Evolutionary conservation across 2,329 filamentous ascomycete species (phyloP), one percentile per base, ranked within the genome.

Genomic region (Macroventuria anomochaeta): DNA sequence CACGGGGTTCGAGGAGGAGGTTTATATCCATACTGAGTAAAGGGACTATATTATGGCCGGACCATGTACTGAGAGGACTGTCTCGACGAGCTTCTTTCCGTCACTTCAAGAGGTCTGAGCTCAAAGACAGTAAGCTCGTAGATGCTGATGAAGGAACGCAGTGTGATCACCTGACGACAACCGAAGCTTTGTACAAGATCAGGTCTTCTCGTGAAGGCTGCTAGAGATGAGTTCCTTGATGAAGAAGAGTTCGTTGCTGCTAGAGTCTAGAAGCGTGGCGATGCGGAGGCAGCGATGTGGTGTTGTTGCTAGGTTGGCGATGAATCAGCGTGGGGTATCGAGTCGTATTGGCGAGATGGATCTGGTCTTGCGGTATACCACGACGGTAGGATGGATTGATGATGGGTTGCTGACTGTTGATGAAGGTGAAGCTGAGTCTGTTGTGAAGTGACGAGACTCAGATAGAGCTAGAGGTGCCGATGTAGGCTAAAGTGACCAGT

Each of bases 21-120:
- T 90, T 86, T 89, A 96, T 96, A 93, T 96, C 92, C 92, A 96
- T 88, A 83, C 93, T 86, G 81, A 85, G 84, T 82, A 82, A 63
- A 62, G 58, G 62, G 69, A 76, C 76, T 73, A 73, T 77, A 74
- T 57, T 67, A 57, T 44, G 61, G 65, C 77, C 74, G 79, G 77
- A 75, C 75, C 74, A 77, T 75, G 66, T 57, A 64, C 58, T 63
- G 58, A 51, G 38, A 47, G 51, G 47, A 26, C 33, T 38, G 26
- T 29, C 3, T 25, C 13, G 28, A 39, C 10, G 8, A 23, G n/a
- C 20, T 23, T 46, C 20, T 12, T 33, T 31, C 18, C 21, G 25
- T 38, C 28, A 34, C 11, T 31, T 38, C 28, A 43, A 43, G 51
- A 36, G 44, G 39, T 23, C 23, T 10, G 10, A 40, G 40, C 39